These are phyloP conservation scores for Ascochyta pisi DNA, from an alignment of 2,329 filamentous ascomycete species.

Conservation along the genomic window DNA sequence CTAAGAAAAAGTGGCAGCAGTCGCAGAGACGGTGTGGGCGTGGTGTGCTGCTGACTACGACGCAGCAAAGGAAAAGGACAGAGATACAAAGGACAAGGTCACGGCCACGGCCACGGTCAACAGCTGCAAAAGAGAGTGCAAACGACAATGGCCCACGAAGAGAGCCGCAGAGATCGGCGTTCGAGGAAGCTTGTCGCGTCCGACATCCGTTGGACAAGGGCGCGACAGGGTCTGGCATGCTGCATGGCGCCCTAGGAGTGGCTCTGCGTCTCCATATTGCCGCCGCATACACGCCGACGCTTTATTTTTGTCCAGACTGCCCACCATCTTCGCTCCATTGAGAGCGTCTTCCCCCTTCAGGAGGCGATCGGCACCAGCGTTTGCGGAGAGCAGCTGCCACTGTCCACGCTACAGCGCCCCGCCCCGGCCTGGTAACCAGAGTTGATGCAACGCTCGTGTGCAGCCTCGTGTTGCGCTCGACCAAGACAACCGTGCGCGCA, in stretches of 20 bases:
- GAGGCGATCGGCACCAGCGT: conserved; percentile 19
- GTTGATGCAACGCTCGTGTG: conserved; percentile 2
- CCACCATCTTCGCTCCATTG: conserved; percentile 11
- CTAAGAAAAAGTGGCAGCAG: not conserved
- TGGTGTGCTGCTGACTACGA: not conserved
- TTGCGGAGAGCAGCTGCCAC: conserved; percentile 15
- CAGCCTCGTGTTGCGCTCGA: not conserved
- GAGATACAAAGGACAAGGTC: conserved; percentile 1
- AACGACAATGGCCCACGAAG: not conserved
- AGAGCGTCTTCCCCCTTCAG: conserved; percentile 11
- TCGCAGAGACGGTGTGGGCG: not conserved
- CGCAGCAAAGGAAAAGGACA: conserved; percentile 5
- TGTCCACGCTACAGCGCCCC: conserved; percentile 13
- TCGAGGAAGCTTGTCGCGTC: conserved; percentile 16
- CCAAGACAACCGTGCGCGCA: not conserved
- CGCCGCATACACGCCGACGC: conserved; percentile 21
- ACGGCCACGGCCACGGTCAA: not conserved
- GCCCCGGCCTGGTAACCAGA: conserved; percentile 5
- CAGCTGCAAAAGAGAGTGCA: conserved; percentile 8
- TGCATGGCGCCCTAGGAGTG: conserved; percentile 9
- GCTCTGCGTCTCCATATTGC: conserved; percentile 11
- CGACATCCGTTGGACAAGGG: conserved; percentile 16
- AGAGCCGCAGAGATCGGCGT: conserved; percentile 11
- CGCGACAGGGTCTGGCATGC: conserved; percentile 18
- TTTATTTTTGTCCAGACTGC: conserved; percentile 15